Base-by-base conservation (phyloP, 345 rosid species). In the Eucalyptus urophylla region DNA sequence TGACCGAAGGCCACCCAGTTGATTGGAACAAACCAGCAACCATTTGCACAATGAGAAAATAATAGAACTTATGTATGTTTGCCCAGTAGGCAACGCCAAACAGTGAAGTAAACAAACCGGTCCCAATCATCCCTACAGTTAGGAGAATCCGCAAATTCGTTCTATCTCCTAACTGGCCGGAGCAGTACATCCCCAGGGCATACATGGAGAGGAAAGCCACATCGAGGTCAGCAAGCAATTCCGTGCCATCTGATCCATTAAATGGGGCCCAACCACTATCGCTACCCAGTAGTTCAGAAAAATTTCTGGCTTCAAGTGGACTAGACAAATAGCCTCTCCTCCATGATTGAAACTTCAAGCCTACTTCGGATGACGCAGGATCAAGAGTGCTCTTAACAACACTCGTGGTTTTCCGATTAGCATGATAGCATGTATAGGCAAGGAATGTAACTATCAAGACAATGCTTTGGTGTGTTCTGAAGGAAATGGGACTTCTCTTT, bases 1-100 rank as follows among this genome's bases (percentile, higher is more conserved):
- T 99, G 7, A 98, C 99, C 11, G 97, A 96, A 89, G 99, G 99
- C 99, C 98, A 95, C 16, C 99, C 99, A 25, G 97, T 96, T 29
- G 99, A 98, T 90, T 98, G 99, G 91, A 96, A 96, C 93, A 95
- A 91, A 40, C 99, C 99, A 0, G 99, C 98, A 88, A 95, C 25
- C 93, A 95, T 95, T 90, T 97, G 99, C 44, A 93, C 88, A 14
- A 93, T 89, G 90, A 98, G 89, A 91, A 91, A 98, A 87, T 96
- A 98, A 92, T 93, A 96, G 90, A 95, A 97, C 81, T 72, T 95
- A 86, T 97, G 99, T 89, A 96, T 86, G 85, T 94, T 90, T 72
- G 92, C 96, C 99, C 99, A 98, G 40, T 94, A 97, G 1, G 95
- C 99, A n/a, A 93, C 92, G 3, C 99, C 99, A 86, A 95, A 98